A percentile compares a stretch with the other conserved stretches of the same genome.
These are phyloP conservation scores for Naegleria gruberi DNA, from an alignment of 208 protist genomes.

Conservation along the genomic window DNA sequence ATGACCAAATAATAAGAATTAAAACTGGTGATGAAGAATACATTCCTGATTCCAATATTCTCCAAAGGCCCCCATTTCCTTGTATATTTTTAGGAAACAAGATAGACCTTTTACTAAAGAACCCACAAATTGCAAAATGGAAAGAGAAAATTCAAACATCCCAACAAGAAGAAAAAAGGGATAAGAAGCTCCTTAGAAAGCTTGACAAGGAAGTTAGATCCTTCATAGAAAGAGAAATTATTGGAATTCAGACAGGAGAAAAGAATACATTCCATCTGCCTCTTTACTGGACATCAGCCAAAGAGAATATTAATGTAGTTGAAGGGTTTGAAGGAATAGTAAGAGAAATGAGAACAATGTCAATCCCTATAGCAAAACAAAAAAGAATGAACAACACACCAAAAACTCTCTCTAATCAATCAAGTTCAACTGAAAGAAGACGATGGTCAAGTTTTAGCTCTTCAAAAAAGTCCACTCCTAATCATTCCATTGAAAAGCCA, in stretches of 20 bases:
- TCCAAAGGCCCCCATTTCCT: too few relatives aligned
- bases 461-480: neutral
- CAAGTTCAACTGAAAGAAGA: neutral
- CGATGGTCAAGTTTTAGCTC: neutral
- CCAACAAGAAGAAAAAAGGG: neutral
- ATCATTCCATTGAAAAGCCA: neutral
- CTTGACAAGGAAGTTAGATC: neutral
- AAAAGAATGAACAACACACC: neutral
- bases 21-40: neutral
- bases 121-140: neutral
- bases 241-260: neutral
- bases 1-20: neutral
- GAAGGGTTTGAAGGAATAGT: neutral
- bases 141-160: neutral
- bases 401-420: neutral
- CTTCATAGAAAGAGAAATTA: neutral
- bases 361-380: neutral
- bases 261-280: neutral
- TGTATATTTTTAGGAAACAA: neutral
- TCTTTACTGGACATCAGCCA: neutral
- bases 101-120: neutral
- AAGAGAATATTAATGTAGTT: neutral
- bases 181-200: neutral
- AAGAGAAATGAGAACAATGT: neutral
- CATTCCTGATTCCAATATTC: neutral